phyloP scores from a whole-genome alignment of 1,139 yeast species.

The Debaryomyces sp. region DNA sequence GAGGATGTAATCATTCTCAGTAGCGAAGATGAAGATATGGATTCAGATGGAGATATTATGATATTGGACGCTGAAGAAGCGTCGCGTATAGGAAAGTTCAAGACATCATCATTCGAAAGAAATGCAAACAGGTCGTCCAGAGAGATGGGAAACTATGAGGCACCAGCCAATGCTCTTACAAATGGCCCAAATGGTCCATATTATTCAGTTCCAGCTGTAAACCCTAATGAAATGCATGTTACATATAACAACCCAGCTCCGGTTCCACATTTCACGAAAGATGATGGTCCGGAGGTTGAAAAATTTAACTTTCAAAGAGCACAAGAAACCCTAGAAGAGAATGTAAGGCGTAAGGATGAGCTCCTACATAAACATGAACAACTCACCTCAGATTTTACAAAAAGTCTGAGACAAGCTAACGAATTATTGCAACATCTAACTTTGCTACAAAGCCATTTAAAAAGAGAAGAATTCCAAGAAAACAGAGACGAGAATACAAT shows the following conservation, averaged over 20 bases:
- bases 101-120: slow-evolving; percentile 21
- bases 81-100: slow-evolving; percentile 24
- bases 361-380: slow-evolving; percentile 7
- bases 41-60: slow-evolving; percentile 18
- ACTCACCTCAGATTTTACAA: neutral
- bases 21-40: slow-evolving; percentile 11
- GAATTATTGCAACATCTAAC: slow-evolving; percentile 5
- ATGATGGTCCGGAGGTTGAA: neutral
- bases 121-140: neutral
- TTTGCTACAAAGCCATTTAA: slow-evolving; percentile 2
- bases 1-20: slow-evolving; percentile 7
- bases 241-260: slow-evolving; percentile 36
- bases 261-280: slow-evolving; percentile 28
- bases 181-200: neutral
- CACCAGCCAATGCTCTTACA: neutral
- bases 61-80: slow-evolving; percentile 32
- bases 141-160: neutral
- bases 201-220: neutral
- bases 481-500: neutral
- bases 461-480: slow-evolving; percentile 3
- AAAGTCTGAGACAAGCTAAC: neutral
- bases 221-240: neutral
- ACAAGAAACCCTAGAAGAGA: slow-evolving; percentile 4
- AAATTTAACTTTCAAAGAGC: slow-evolving; percentile 9
- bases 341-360: slow-evolving; percentile 7